phyloP scores from a whole-genome alignment of 495 filamentous ascomycete genomes.

The Acidiella bohemica region DNA sequence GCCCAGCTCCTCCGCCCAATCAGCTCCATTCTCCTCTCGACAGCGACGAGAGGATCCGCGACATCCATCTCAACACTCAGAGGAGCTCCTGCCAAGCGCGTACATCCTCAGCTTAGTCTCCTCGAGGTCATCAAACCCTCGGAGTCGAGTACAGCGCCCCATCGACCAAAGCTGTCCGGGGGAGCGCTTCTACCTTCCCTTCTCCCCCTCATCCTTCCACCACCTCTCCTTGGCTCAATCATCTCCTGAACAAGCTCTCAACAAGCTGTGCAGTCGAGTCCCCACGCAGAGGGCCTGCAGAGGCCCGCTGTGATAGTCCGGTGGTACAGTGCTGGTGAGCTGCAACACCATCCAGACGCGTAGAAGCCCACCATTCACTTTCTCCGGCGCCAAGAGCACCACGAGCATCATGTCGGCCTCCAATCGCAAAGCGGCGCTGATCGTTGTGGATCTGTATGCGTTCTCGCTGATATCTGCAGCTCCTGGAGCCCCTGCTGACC shows the following conservation, averaged over 20 bases:
- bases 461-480: not conserved
- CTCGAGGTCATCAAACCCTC: not conserved
- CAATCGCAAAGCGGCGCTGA: slow-evolving; percentile 2
- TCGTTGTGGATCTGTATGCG: slow-evolving; percentile 8
- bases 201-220: no score
- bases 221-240: no score
- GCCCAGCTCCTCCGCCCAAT: not conserved
- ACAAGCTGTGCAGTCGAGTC: no score
- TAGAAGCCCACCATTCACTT: no score
- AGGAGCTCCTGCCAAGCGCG: not conserved
- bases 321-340: no score
- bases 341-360: no score
- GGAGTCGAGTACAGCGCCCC: not conserved
- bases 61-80: not conserved
- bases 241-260: no score
- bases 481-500: no score
- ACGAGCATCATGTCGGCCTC: not conserved
- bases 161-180: not conserved
- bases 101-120: not conserved
- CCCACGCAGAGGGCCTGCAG: no score
- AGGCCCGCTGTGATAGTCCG: no score
- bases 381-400: no score
- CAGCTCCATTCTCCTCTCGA: not conserved
- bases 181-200: no score
- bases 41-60: not conserved